Base-by-base conservation (phyloP, 2,329 filamentous ascomycete species). In the Myriosclerotinia scirpicola region DNA sequence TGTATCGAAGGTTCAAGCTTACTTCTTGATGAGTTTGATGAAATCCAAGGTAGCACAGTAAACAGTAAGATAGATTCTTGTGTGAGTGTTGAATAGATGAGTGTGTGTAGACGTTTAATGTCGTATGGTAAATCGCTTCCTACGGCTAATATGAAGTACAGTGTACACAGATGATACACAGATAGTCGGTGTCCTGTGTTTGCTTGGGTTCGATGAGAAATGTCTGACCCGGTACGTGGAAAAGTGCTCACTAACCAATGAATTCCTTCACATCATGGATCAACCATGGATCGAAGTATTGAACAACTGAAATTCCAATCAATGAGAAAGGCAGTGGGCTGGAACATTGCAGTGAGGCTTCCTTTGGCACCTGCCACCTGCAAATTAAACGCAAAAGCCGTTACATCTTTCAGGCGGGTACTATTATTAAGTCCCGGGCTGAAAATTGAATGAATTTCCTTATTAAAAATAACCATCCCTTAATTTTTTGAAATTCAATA, bases 331-430 rank as follows among this genome's bases (percentile, higher is more conserved):
- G 22, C 22, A 44, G 40, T 15, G 36, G 42, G 42, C 56, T 48
- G 42, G 56, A 59, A 59, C 42, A 59, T 59, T 40, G 40, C 55
- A 59, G 22, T 46, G 26, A 59, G 38, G 38, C 22, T 30, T 26
- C 26, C 5, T 36, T 48, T 26, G 20, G 30, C 44, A 34, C 26
- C 26, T 48, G 17, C 26, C 34, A 26, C 48, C 26, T 11, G 4
- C 52, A 22, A 48, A n/a, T 60, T 38, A 36, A 12, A 60, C 12
- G 26, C 56, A 48, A 48, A 36, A 22, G 54, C 8, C 56, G 30
- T 22, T 60, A 11, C 48, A 34, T 59, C 26, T 26, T 26, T 2
- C 26, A 26, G 26, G 26, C 26, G 26, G 26, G 26, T 26, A 26
- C 26, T 26, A 26, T 26, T 26, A 26, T 26, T 26, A 26, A 26